Conservation (phyloP, 2,329 filamentous ascomycete genomes). For the Aspergillus sp. region DNA sequence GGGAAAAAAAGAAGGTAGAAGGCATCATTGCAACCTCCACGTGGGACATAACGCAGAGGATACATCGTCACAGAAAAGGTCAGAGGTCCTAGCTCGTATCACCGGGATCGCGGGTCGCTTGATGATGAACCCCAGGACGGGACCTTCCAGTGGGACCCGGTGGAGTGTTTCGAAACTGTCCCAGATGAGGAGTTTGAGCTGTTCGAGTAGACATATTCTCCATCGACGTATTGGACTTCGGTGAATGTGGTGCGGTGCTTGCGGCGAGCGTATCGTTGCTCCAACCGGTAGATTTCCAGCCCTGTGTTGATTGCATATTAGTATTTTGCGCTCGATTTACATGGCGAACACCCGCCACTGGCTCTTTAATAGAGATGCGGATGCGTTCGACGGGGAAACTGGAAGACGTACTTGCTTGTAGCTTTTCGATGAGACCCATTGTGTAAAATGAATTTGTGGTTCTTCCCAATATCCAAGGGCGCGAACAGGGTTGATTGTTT, state of each 20-base stretch:
- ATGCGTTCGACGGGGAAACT: not conserved
- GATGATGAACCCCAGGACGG: conserved; percentile 30
- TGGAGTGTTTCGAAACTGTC: conserved; percentile 41
- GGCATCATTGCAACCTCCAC: conserved; percentile 21
- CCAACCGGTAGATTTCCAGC: conserved; percentile 88
- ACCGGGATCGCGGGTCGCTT: conserved; percentile 30
- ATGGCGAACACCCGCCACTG: not conserved
- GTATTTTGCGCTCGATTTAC: not conserved
- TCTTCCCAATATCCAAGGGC: not conserved
- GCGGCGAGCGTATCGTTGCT: conserved; percentile 90
- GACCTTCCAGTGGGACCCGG: conserved; percentile 34
- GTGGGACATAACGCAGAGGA: conserved; percentile 23
- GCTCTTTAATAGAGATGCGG: not conserved
- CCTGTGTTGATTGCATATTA: conserved; percentile 44
- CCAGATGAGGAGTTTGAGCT: conserved; percentile 36
- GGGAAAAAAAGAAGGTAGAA: conserved; percentile 7
- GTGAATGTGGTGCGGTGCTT: conserved; percentile 88
- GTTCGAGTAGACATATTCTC: conserved; percentile 80
- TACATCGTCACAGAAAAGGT: conserved; percentile 14
- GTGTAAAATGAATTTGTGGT: conserved; percentile 17
- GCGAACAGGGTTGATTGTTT: not conserved
- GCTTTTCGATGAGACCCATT: conserved; percentile 53
- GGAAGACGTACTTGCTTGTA: conserved; percentile 49
- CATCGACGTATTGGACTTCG: conserved; percentile 89
- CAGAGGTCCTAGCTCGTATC: conserved; percentile 9